phyloP scores from a whole-genome alignment of 2,329 filamentous ascomycete genomes.

The Tolypocladium inflatum region DNA sequence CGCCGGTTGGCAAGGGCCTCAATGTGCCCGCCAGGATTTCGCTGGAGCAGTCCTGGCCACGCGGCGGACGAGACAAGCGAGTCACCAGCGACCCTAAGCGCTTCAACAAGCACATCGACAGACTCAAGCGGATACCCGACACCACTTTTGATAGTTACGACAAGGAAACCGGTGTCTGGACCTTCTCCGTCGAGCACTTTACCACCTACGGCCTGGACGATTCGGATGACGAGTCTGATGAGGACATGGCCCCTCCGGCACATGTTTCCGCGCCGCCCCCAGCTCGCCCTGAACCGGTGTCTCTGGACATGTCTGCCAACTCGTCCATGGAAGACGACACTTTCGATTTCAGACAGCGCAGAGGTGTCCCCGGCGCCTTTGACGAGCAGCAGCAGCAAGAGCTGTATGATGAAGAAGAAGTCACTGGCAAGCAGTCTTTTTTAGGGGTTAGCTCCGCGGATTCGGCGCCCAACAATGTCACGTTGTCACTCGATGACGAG shows the following conservation, averaged over 20 bases:
- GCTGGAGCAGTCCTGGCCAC: constrained; percentile 91
- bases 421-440: constrained; percentile 64
- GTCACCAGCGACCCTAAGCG: constrained; percentile 47
- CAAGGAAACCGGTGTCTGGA: constrained; percentile 73
- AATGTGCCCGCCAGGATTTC: constrained; percentile 84
- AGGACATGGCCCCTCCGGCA: constrained; percentile 20
- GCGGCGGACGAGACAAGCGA: constrained; percentile 48
- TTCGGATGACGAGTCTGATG: constrained; percentile 61
- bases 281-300: constrained; percentile 8
- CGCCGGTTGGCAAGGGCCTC: constrained; percentile 73
- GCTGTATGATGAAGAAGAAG: constrained; percentile 46
- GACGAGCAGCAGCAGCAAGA: constrained; percentile 54
- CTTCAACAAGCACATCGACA: constrained; percentile 72
- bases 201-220: constrained; percentile 89
- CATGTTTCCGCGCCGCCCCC: constrained; percentile 16
- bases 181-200: constrained; percentile 90
- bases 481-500: constrained; percentile 54
- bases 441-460: constrained; percentile 86
- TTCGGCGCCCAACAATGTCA: constrained; percentile 55
- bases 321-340: constrained; percentile 42
- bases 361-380: constrained; percentile 70
- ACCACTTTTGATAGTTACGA: constrained; percentile 81
- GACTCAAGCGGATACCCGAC: constrained; percentile 67
- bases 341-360: constrained; percentile 43
- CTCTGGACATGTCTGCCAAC: constrained; percentile 11